Evolutionary conservation across 2,329 filamentous ascomycete genomes (phyloP), one percentile per base, ranked within the genome.

Genomic region (Beauveria australis): DNA sequence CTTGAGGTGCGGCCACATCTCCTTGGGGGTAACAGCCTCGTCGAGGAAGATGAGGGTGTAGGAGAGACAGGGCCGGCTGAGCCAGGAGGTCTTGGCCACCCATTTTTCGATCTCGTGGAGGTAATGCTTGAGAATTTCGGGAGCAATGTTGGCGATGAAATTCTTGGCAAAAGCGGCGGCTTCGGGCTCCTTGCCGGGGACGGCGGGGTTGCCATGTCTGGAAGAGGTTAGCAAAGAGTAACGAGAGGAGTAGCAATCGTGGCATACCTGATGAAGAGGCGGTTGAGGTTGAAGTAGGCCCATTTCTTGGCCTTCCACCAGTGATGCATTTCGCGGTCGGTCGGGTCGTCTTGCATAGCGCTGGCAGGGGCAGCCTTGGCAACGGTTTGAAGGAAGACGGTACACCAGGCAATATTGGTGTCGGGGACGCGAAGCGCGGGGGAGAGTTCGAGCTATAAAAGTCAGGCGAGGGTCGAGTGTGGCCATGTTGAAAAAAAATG

Each of bases 251-350:
- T n/a, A 9, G 2, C 18, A 10, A n/a, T 18, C n/a, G 19, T 28
- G 28, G 64, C 81, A 63, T 77, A 93, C 89, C 91, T 85, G 67
- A 97, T 92, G 71, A 94, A 99, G 19, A 99, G 84, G 64, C 94
- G 85, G 78, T 99, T 99, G 67, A 99, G 77, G 75, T 97, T 97
- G 70, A 94, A 96, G 75, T 97, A 99, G 16, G 93, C 89, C 94
- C 94, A 97, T 76, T 99, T 99, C 86, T 97, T 97, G 65, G 92
- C 90, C 80, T 97, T 99, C 93, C 93, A 99, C 93, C 94, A 99
- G 74, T 97, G 92, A 72, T 96, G 92, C 69, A 88, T 84, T 75
- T 97, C 94, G 61, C 94, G 86, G 71, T 97, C 93, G 62, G 91
- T 86, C 57, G 88, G 77, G 62, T 87, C 91, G 63, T 90, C 90